Percentiles rank a stretch among this genome's conserved stretches.
Conservation (phyloP, 208 protist genomes). For the Trypanosoma brucei region DNA sequence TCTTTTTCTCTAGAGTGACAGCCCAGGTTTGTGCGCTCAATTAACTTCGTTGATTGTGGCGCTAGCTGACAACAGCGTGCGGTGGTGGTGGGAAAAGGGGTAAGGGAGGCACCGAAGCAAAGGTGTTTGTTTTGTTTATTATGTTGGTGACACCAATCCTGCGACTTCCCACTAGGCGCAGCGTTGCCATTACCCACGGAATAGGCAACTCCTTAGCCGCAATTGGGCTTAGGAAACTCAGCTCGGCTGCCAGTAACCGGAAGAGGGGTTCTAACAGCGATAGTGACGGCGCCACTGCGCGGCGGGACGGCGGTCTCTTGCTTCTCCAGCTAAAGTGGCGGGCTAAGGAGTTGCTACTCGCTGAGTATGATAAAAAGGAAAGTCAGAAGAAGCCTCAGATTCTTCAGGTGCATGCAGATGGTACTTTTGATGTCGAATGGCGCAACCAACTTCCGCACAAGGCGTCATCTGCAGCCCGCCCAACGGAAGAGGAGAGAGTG, state of each 20-base stretch:
- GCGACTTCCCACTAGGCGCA: too few species aligned
- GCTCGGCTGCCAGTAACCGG: not conserved
- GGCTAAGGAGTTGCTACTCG: constrained; percentile 18
- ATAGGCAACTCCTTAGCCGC: too few species aligned
- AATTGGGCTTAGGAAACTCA: too few species aligned
- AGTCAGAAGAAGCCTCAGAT: constrained; percentile 5
- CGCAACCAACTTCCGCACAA: not conserved
- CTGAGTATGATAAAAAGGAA: not conserved
- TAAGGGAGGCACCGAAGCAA: too few species aligned
- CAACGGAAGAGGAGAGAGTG: constrained; percentile 9
- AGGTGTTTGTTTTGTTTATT: too few species aligned
- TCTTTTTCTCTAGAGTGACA: too few species aligned
- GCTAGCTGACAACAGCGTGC: too few species aligned
- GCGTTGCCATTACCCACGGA: too few species aligned
- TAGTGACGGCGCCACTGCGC: not conserved
- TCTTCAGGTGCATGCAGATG: not conserved
- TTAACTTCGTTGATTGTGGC: too few species aligned
- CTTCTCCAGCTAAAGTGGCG: constrained; percentile 15
- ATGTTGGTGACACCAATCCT: too few species aligned
- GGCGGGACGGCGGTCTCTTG: not conserved
- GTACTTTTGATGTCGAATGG: constrained; percentile 21
- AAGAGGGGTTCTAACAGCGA: not conserved
- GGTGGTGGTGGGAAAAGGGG: too few species aligned
- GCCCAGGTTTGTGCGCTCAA: too few species aligned
- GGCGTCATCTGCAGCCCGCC: not conserved